A percentile compares a stretch with the other conserved stretches of the same genome.
Conservation (phyloP, 768 basidiomycete genomes). For the Tulasnella calospora region DNA sequence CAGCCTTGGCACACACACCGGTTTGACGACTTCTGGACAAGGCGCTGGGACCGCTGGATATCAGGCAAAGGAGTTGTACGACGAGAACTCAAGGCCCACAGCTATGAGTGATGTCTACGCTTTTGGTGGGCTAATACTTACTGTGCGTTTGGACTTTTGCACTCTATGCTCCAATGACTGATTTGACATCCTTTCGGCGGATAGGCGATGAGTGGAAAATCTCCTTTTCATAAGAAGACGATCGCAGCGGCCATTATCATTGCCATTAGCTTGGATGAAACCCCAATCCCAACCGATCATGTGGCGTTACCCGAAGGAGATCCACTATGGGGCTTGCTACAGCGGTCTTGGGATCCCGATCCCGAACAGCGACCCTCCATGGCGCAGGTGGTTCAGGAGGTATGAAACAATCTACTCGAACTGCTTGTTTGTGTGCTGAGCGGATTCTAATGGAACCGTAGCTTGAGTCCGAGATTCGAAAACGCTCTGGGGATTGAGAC, state of each 20-base stretch:
- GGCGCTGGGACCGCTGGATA: slow-evolving; percentile 5
- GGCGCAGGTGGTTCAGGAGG: background rate
- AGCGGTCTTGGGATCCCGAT: background rate
- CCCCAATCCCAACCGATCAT: background rate
- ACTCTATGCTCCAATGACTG: background rate
- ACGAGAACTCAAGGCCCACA: background rate
- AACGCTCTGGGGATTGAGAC: background rate
- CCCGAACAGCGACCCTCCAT: background rate
- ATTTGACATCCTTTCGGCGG: no score
- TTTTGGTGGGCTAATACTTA: slow-evolving; percentile 11
- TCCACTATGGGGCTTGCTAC: background rate
- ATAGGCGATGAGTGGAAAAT: slow-evolving; percentile 7
- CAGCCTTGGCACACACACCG: background rate
- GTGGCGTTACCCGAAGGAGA: background rate
- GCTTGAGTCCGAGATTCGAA: background rate
- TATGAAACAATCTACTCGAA: background rate
- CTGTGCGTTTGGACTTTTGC: background rate
- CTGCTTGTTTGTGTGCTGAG: background rate
- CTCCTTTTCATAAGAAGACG: background rate
- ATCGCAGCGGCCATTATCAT: background rate
- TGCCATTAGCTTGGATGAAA: background rate
- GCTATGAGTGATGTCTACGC: slow-evolving; percentile 15
- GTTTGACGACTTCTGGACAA: slow-evolving; percentile 19
- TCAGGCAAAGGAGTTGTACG: background rate
- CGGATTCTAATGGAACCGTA: background rate